Conservation (phyloP, 2,329 filamentous ascomycete species). For the Penicillium sp. region DNA sequence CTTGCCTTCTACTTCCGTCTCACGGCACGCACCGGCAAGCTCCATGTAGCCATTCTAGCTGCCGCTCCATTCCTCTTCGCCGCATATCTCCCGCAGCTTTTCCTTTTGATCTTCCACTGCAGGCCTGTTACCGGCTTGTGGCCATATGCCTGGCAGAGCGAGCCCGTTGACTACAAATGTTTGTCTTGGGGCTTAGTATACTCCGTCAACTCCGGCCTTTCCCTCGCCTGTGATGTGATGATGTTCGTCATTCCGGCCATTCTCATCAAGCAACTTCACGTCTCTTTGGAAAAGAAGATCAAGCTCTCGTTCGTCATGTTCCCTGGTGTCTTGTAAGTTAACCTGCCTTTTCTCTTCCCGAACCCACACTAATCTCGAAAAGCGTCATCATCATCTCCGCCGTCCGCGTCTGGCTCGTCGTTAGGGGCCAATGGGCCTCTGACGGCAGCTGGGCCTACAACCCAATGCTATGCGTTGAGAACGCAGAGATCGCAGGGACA, state of each 20-base stretch:
- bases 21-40: conserved; percentile 33
- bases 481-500: conserved; percentile 52
- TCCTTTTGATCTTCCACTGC: conserved; percentile 54
- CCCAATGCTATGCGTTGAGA: conserved; percentile 51
- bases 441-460: conserved; percentile 54
- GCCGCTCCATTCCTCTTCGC: conserved; percentile 38
- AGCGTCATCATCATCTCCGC: conserved; percentile 53
- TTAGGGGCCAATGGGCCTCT: conserved; percentile 45
- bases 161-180: conserved; percentile 43
- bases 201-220: conserved; percentile 51
- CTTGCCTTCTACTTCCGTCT: conserved; percentile 53
- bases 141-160: conserved; percentile 52
- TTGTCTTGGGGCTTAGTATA: conserved; percentile 54
- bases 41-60: conserved; percentile 22
- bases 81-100: conserved; percentile 49
- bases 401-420: conserved; percentile 48
- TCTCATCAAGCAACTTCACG: conserved; percentile 48
- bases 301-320: conserved; percentile 50
- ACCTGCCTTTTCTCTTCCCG: too few relatives aligned
- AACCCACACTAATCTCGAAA: conserved; percentile 1
- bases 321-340: conserved; percentile 49
- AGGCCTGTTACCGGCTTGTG: conserved; percentile 51
- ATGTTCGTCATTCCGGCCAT: conserved; percentile 52
- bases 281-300: conserved; percentile 46
- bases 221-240: conserved; percentile 51